These are phyloP conservation scores for Leccinum variicolor DNA, from an alignment of 768 basidiomycete genomes.

Conservation along the genomic window DNA sequence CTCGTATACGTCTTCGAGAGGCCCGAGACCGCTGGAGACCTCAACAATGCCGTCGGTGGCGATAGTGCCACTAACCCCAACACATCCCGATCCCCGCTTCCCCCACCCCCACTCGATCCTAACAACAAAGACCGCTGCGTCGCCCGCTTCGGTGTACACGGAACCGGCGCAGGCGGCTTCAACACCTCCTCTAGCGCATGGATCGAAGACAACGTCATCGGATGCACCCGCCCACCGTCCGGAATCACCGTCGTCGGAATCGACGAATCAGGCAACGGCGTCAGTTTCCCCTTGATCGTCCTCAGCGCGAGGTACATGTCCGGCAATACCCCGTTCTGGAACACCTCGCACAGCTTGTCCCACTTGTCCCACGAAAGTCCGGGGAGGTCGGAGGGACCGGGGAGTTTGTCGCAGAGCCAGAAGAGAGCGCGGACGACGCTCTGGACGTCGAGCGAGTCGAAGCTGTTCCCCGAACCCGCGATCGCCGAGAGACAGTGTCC, in stretches of 20 bases:
- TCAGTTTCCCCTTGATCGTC: slow-evolving; percentile 31
- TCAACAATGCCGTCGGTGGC: slow-evolving; percentile 64
- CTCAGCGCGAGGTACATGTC: slow-evolving; percentile 32
- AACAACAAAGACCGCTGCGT: slow-evolving; percentile 25
- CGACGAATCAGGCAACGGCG: slow-evolving; percentile 23
- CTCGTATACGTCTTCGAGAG: slow-evolving; percentile 79
- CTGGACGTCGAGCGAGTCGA: slow-evolving; percentile 32
- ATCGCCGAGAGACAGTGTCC: slow-evolving; percentile 35
- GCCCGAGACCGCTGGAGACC: slow-evolving; percentile 70
- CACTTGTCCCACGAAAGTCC: slow-evolving; percentile 49
- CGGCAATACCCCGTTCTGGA: slow-evolving; percentile 26
- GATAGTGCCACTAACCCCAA: slow-evolving; percentile 64
- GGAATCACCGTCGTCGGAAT: slow-evolving; percentile 33
- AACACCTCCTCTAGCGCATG: slow-evolving; percentile 49
- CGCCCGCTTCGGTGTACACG: slow-evolving; percentile 53
- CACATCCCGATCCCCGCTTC: slow-evolving; percentile 27
- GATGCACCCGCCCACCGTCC: slow-evolving; percentile 26
- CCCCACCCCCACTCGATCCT: background rate
- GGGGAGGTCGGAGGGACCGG: slow-evolving; percentile 44
- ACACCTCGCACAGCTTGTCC: slow-evolving; percentile 41
- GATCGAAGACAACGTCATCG: slow-evolving; percentile 40
- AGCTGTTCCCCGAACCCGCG: slow-evolving; percentile 22
- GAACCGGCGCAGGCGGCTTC: slow-evolving; percentile 35
- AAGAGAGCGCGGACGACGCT: slow-evolving; percentile 46
- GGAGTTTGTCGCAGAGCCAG: slow-evolving; percentile 50